Evolutionary conservation across 371 early-diverging fungal genomes (phyloP).

Genomic region (Mycotypha africana): DNA sequence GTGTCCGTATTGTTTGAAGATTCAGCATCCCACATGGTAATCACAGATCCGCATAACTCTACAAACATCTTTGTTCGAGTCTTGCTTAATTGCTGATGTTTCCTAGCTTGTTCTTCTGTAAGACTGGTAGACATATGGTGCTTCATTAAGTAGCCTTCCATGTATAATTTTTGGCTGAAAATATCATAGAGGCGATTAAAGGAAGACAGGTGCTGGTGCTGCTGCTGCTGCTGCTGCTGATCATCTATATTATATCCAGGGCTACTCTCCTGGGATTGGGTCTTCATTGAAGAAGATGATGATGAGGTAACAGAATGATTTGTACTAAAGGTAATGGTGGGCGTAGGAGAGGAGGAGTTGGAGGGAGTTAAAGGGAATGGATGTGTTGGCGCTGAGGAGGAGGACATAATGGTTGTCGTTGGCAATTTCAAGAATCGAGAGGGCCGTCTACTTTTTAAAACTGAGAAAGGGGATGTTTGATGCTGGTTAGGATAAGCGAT

Average conservation of each 20-base stretch:
- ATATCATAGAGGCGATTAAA: conserved; percentile 45
- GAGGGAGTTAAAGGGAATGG: no score
- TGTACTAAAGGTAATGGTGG: conserved; percentile 6
- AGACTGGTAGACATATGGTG: conserved; percentile 26
- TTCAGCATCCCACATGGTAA: conserved; percentile 59
- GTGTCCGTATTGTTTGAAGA: no score
- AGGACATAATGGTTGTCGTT: no score
- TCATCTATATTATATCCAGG: no score
- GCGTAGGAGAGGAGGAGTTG: conserved; percentile 8
- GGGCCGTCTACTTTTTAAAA: conserved; percentile 23
- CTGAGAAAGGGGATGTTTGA: no score
- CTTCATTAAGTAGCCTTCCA: conserved; percentile 60
- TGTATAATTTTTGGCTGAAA: conserved; percentile 63
- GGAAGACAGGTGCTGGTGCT: no score
- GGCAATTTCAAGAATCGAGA: conserved; percentile 22
- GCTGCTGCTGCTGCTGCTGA: no score
- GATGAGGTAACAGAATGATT: background rate
- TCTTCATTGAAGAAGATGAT: conserved; percentile 8
- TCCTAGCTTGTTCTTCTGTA: no score
- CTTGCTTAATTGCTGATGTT: conserved; percentile 35
- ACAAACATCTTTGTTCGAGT: conserved; percentile 64
- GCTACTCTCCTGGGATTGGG: conserved; percentile 2
- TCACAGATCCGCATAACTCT: conserved; percentile 59
- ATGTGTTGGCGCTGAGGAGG: conserved; percentile 14
- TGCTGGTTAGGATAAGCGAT: no score